Evolutionary conservation across 345 rosid species (phyloP).

Genomic region (Toxicodendron radicans): DNA sequence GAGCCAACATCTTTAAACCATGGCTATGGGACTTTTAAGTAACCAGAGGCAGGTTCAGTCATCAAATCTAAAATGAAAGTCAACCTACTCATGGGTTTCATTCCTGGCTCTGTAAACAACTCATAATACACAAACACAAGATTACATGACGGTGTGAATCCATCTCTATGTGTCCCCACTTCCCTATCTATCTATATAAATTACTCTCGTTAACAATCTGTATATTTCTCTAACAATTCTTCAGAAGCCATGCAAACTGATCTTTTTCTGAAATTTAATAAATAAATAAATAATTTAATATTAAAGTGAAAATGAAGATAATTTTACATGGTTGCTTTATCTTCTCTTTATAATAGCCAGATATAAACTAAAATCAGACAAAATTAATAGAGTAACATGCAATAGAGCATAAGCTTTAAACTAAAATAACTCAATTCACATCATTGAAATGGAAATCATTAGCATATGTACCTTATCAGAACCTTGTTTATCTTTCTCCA

Average conservation of each 20-base stretch:
- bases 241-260: background rate
- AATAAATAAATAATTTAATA: too few species aligned
- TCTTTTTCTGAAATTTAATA: too few species aligned
- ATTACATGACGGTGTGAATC: background rate
- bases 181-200: background rate
- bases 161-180: background rate
- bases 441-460: background rate
- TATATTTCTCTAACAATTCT: background rate
- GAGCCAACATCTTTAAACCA: background rate
- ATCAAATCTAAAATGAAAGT: background rate
- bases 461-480: slow-evolving; percentile 48
- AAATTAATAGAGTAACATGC: too few species aligned
- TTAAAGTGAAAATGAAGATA: too few species aligned
- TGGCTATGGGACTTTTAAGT: background rate
- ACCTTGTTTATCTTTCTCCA: slow-evolving; percentile 48
- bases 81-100: background rate
- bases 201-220: background rate
- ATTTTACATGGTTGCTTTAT: too few species aligned
- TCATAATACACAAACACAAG: background rate
- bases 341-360: too few species aligned
- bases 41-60: background rate
- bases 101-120: background rate
- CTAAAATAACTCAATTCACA: background rate
- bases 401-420: too few species aligned
- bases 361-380: too few species aligned